Evolutionary conservation across 371 early-diverging fungal genomes (phyloP), one percentile per base, ranked within the genome.

Genomic region (Entomophthora muscae): DNA sequence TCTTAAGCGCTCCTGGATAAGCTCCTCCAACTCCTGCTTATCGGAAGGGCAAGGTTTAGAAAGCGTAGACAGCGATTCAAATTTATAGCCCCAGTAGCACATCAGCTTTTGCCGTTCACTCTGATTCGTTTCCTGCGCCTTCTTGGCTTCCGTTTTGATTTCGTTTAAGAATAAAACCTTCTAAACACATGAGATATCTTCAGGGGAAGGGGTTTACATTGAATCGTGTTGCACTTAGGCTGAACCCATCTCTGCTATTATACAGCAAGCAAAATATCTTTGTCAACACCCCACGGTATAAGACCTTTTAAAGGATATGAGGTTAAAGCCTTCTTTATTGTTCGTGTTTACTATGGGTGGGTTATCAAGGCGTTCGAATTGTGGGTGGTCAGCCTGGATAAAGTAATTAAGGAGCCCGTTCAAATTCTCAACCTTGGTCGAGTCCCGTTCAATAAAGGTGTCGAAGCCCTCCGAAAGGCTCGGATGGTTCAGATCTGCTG

Each of bases 231-330:
- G 84, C 89, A 2, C 87, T 77, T 27, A 95, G 72, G 60, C 86
- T 83, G 88, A 91, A 93, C 1, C 77, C 73, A 3, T 90, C 90
- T 42, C 82, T 82, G 30, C 71, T 60, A 2, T 79, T 64, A 69
- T 85, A 93, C 13, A 93, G 93, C 0, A 89, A 83, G 61, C 78
- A 78, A 63, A 90, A 69, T 5, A 95, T 73, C 65, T 87, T 86
- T 32, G 93, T 92, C 68, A 93, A 79, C 64, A 93, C 86, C 10
- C 96, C 96, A 29, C 96, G 76, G 73, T 84, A 83, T 57, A 76
- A 75, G 29, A 82, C 26, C 69, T n/a, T n/a, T 69, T 23, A 53
- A 27, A 59, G n/a, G 10, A 56, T 7, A 33, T 64, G 13, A 61
- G 28, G 29, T 27, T 17, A 24, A 27, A 22, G 42, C 23, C 22